phyloP scores from a whole-genome alignment of 1,284 basidiomycete species.

The Marasmius oreades region DNA sequence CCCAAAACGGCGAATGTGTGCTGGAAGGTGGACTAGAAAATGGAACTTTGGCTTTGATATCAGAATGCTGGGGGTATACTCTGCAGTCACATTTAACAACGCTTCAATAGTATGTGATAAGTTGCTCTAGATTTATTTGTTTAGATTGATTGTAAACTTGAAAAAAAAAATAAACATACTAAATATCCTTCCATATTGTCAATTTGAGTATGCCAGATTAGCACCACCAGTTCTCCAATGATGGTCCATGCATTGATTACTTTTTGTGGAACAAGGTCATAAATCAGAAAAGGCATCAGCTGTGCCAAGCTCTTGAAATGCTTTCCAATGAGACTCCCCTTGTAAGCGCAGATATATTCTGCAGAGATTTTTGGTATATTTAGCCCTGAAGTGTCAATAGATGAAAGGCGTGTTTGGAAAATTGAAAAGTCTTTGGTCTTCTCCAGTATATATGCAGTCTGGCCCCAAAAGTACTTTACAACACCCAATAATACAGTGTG shows the following conservation, averaged over 20 bases:
- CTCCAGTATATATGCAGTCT: slow-evolving; percentile 4
- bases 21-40: slow-evolving; percentile 18
- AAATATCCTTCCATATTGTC: slow-evolving; percentile 15
- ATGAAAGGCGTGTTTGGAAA: slow-evolving; percentile 15
- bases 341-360: too few species aligned
- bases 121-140: background rate
- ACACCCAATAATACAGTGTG: slow-evolving; percentile 33
- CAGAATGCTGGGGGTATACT: slow-evolving; percentile 16
- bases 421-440: slow-evolving; percentile 6
- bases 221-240: slow-evolving; percentile 14
- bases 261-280: slow-evolving; percentile 17
- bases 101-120: slow-evolving; percentile 15
- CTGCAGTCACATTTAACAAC: slow-evolving; percentile 14
- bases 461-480: slow-evolving; percentile 32
- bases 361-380: slow-evolving; percentile 17
- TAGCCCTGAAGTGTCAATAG: slow-evolving; percentile 17
- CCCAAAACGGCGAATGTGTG: slow-evolving; percentile 21
- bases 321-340: slow-evolving; percentile 23
- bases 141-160: slow-evolving; percentile 1
- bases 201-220: slow-evolving; percentile 24
- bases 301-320: slow-evolving; percentile 27
- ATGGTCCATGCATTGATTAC: slow-evolving; percentile 15
- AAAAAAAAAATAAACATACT: slow-evolving; percentile 4
- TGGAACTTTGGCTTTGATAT: slow-evolving; percentile 22
- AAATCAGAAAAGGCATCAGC: slow-evolving; percentile 19